phyloP scores from a whole-genome alignment of 2,329 filamentous ascomycete species.

The Mycosphaerella arachidis region DNA sequence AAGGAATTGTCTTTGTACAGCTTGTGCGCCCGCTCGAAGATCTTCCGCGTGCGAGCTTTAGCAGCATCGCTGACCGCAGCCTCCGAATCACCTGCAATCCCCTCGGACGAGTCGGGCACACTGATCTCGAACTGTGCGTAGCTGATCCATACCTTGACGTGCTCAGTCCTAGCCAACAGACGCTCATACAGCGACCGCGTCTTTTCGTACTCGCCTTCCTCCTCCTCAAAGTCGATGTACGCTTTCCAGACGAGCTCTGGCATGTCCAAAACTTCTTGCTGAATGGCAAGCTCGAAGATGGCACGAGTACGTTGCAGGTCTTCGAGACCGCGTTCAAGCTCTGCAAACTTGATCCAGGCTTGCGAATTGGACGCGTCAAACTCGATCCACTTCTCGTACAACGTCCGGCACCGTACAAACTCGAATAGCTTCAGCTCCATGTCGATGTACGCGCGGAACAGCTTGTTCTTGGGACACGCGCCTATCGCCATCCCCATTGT shows the following conservation, averaged over 20 bases:
- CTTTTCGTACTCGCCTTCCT: slow-evolving; percentile 74
- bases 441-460: slow-evolving; percentile 91
- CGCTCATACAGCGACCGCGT: slow-evolving; percentile 83
- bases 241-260: slow-evolving; percentile 96
- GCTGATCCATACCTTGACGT: slow-evolving; percentile 98
- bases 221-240: slow-evolving; percentile 98
- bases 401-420: slow-evolving; percentile 80
- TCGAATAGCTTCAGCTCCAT: slow-evolving; percentile 92
- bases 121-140: slow-evolving; percentile 99
- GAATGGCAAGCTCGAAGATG: slow-evolving; percentile 86
- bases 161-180: slow-evolving; percentile 87
- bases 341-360: slow-evolving; percentile 94
- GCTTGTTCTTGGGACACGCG: slow-evolving; percentile 90
- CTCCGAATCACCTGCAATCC: slow-evolving; percentile 52
- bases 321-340: slow-evolving; percentile 85
- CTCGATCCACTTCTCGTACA: slow-evolving; percentile 91
- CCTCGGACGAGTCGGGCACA: slow-evolving; percentile 70
- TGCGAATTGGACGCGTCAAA: slow-evolving; percentile 87
- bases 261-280: slow-evolving; percentile 85
- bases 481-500: slow-evolving; percentile 85
- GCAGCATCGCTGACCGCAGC: slow-evolving; percentile 71
- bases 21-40: slow-evolving; percentile 83
- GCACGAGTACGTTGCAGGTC: slow-evolving; percentile 82
- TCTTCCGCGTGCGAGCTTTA: slow-evolving; percentile 71
- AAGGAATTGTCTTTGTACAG: slow-evolving; percentile 84